Evolutionary conservation across 208 protist species (phyloP).

Genomic region (Leishmania guyanensis): DNA sequence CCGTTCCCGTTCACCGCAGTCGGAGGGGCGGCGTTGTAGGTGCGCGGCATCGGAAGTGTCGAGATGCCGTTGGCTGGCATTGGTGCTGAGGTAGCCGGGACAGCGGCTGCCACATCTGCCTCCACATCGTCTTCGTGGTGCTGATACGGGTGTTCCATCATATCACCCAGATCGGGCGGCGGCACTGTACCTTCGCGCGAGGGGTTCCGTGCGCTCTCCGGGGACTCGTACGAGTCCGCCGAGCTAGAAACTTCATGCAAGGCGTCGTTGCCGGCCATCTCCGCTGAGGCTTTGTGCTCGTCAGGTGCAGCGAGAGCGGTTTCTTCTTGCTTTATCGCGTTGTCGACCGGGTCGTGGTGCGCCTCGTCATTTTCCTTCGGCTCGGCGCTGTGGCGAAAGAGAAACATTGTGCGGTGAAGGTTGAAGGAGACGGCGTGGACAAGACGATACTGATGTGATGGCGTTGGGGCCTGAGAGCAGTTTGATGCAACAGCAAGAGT

Average conservation of each 20-base stretch:
- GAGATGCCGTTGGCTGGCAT: background rate
- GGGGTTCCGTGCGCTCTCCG: background rate
- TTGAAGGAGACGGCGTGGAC: background rate
- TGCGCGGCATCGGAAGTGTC: conserved; percentile 13
- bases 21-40: background rate
- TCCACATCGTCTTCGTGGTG: conserved; percentile 9
- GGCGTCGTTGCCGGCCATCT: background rate
- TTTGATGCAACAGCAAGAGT: background rate
- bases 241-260: background rate
- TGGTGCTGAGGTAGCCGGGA: conserved; percentile 5
- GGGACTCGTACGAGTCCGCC: background rate
- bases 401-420: background rate
- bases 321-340: background rate
- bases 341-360: conserved; percentile 10
- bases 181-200: conserved; percentile 18
- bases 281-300: background rate
- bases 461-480: background rate
- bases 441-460: background rate
- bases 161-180: conserved; percentile 10
- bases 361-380: background rate
- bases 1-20: background rate
- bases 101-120: conserved; percentile 7
- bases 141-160: background rate
- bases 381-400: conserved; percentile 25
- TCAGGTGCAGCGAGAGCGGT: background rate